These are phyloP conservation scores for Coniochaeta pulveracea DNA, from an alignment of 2,329 filamentous ascomycete species.

Conservation along the genomic window DNA sequence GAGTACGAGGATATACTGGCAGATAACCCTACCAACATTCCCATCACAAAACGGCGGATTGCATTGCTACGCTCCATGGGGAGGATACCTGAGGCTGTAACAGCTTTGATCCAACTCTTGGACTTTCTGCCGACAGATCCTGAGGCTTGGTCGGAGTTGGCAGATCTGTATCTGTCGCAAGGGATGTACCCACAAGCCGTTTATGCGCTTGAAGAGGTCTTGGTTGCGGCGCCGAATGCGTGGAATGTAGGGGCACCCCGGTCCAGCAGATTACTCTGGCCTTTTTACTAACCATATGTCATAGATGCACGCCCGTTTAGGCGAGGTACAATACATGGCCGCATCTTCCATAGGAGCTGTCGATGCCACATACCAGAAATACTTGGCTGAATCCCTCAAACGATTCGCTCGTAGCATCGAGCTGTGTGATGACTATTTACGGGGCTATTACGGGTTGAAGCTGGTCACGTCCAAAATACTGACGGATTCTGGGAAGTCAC, in stretches of 20 bases:
- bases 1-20: constrained; percentile 68
- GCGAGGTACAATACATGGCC: constrained; percentile 71
- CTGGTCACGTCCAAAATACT: constrained; percentile 49
- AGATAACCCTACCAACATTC: constrained; percentile 68
- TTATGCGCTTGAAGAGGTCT: constrained; percentile 80
- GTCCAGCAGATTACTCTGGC: constrained; percentile 3
- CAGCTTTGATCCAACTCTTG: constrained; percentile 62
- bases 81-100: constrained; percentile 59
- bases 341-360: constrained; percentile 27
- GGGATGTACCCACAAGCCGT: constrained; percentile 74
- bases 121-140: constrained; percentile 81
- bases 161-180: constrained; percentile 73
- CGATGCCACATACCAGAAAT: constrained; percentile 31
- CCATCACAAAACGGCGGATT: constrained; percentile 74
- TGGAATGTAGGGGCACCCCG: constrained; percentile 65
- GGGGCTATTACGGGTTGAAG: constrained; percentile 87
- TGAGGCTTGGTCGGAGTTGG: constrained; percentile 87
- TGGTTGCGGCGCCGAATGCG: constrained; percentile 78
- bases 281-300: constrained; percentile 16
- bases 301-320: constrained; percentile 79
- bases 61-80: constrained; percentile 68
- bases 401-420: constrained; percentile 87
- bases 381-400: constrained; percentile 63
- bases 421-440: constrained; percentile 83
- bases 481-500: constrained; percentile 25